Base-by-base conservation (phyloP, 805 yeast species). In the Cyberlindnera galapagoensis region DNA sequence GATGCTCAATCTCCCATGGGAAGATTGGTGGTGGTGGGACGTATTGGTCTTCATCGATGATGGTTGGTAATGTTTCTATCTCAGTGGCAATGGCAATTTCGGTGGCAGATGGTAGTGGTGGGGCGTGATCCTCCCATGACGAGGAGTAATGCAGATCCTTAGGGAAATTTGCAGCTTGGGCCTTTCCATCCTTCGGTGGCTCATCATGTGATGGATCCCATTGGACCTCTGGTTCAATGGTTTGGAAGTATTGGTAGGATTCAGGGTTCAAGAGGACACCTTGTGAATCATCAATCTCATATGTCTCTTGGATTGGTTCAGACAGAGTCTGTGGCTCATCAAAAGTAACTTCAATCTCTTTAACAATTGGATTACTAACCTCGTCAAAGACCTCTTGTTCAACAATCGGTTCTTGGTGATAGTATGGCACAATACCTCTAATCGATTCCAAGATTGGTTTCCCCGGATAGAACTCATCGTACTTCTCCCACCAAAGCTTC, bases 141-240 rank as follows among this genome's bases (percentile, higher is more conserved):
- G 41, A 35, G 14, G 28, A 20, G 16, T 36, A 42, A 21, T 42
- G 39, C 9, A 43, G 17, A 16, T 43, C 43, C 4, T 36, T 21
- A 7, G 52, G 50, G 40, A 54, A 44, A 9, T 28, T 12, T 2
- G 42, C 44, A 16, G 56, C 57, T 28, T 54, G 52, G 14, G 59
- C 51, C 18, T 21, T 34, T 9, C 54, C 51, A 23, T 44, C 35
- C 24, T 41, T 46, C 15, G 75, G 74, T 8, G 74, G 74, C 7
- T 60, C 57, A 28, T 57, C 62, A 9, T 32, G 43, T 2, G 69
- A 53, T 7, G 75, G 67, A 34, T 69, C 63, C 76, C 76, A 70
- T 44, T 38, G 36, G 16, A 18, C 8, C 2, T 14, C 10, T 12
- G 9, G 19, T n/a, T 31, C 30, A 3, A 39, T 34, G 1, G 52